Evolutionary conservation across 164 flowering plant species (phyloP).

Genomic region (Akebia trifoliata): DNA sequence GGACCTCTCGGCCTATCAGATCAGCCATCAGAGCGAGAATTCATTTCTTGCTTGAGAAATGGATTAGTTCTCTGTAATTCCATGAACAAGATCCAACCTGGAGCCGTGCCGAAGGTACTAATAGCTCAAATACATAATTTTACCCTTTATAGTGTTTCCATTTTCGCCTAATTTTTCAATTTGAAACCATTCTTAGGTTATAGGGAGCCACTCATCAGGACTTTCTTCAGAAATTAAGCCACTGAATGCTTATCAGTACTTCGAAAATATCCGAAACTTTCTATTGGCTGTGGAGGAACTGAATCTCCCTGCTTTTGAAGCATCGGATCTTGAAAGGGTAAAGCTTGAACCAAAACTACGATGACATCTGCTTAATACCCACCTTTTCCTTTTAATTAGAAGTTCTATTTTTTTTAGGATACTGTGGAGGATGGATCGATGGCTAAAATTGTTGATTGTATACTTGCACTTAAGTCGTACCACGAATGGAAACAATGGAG

Average conservation of each 20-base stretch:
- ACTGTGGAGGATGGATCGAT: constrained; percentile 58
- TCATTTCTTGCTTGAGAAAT: constrained; percentile 79
- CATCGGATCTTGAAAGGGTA: constrained; percentile 93
- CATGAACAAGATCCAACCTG: constrained; percentile 83
- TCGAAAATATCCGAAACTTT: constrained; percentile 86
- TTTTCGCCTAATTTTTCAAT: not conserved
- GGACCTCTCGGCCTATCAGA: constrained; percentile 66
- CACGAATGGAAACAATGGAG: constrained; percentile 62
- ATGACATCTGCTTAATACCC: too few relatives aligned
- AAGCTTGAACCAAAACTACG: not conserved
- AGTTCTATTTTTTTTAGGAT: constrained; percentile 34
- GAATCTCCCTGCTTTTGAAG: constrained; percentile 82
- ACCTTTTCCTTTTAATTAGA: not conserved
- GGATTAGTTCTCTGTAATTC: constrained; percentile 80
- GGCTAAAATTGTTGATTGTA: constrained; percentile 78
- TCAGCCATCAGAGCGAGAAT: constrained; percentile 71
- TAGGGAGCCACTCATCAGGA: constrained; percentile 46
- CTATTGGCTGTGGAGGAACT: constrained; percentile 67
- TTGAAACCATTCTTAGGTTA: constrained; percentile 40
- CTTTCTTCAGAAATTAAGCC: constrained; percentile 51
- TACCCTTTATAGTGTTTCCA: too few relatives aligned
- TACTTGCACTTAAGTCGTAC: constrained; percentile 67
- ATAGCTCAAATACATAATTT: not conserved
- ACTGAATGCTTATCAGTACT: constrained; percentile 86
- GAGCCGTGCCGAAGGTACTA: constrained; percentile 74